Base-by-base conservation (phyloP, 2,329 filamentous ascomycete species). In the Nannizziopsis barbatae region DNA sequence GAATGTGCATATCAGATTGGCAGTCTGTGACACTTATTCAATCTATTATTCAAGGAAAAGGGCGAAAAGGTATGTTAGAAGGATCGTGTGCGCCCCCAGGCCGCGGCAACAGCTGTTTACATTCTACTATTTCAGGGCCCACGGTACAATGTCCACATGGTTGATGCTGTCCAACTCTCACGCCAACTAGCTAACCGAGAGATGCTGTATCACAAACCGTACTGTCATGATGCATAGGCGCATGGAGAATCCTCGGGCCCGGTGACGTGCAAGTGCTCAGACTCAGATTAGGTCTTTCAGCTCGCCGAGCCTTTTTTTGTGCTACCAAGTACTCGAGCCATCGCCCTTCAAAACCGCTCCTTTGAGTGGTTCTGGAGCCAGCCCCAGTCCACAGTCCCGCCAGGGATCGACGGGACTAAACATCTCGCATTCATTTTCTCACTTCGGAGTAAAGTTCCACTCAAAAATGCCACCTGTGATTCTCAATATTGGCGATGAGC, bases 41-140 rank as follows among this genome's bases (percentile, higher is more conserved):
- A 45, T 45, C 37, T 45, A 38, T 37, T 17, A n/a, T 37, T 38
- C 27, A 31, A 45, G 43, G 43, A 3, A 31, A 35, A 6, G 22
- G 15, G 14, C 14, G 7, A 27, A 27, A 27, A 27, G 22, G 22
- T n/a, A 35, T 37, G 6, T 6, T 8, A 12, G 17, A 3, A 14
- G 12, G n/a, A n/a, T 37, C 35, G 17, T n/a, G 17, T 35, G 15
- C 10, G 30, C 20, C n/a, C 22, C 14, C 18, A 27, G 17, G 12
- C 10, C 10, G 20, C 11, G 14, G 33, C 20, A 39, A 31, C 11
- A 36, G 17, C 11, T 45, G 27, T 33, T 43, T 17, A 33, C n/a
- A 27, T 9, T 8, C 12, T 37, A 14, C 18, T 38, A 30, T 12
- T 27, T 27, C 27, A 31, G 20, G 7, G 22, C 22, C 22, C 35